A percentile compares a stretch with the other conserved stretches of the same genome.
phyloP scores from a whole-genome alignment of 768 basidiomycete species.

The Lanmaoa pseudosensibilis region DNA sequence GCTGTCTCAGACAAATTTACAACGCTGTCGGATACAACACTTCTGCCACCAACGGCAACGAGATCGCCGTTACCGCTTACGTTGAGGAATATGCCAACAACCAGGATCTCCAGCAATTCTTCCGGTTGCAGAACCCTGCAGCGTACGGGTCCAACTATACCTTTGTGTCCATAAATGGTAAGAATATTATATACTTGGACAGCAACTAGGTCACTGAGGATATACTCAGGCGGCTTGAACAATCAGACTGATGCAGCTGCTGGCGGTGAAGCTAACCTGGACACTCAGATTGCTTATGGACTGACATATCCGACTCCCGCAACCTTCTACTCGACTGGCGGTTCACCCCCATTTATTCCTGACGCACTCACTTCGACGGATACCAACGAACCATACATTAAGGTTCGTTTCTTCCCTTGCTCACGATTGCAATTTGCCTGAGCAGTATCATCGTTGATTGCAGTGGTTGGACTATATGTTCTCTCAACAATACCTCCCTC shows the following conservation, averaged over 20 bases:
- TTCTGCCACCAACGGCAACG: constrained; percentile 41
- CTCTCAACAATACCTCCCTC: constrained; percentile 45
- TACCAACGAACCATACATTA: constrained; percentile 50
- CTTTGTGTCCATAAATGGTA: constrained; percentile 57
- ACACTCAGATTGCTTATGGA: constrained; percentile 68
- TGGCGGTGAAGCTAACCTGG: constrained; percentile 65
- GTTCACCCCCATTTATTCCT: constrained; percentile 57
- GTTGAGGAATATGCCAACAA: constrained; percentile 54
- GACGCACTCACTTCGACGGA: constrained; percentile 41
- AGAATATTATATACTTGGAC: neutral
- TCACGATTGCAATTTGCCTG: neutral
- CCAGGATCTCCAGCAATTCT: constrained; percentile 53
- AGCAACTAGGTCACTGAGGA: constrained; percentile 5
- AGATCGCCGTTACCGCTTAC: constrained; percentile 57
- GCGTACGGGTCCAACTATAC: constrained; percentile 53
- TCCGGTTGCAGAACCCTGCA: constrained; percentile 44
- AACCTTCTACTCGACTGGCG: constrained; percentile 63
- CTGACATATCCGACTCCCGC: constrained; percentile 59
- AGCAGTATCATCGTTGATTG: constrained; percentile 2
- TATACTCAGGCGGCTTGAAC: constrained; percentile 54
- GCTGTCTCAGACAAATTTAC: constrained; percentile 56
- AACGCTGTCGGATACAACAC: constrained; percentile 50
- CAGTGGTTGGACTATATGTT: constrained; percentile 66
- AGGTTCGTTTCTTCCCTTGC: constrained; percentile 31
- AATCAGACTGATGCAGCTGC: constrained; percentile 53